A percentile compares a stretch with the other conserved stretches of the same genome.
Evolutionary conservation across 2,329 filamentous ascomycete genomes (phyloP).

Genomic region (Stenocarpella maydis): DNA sequence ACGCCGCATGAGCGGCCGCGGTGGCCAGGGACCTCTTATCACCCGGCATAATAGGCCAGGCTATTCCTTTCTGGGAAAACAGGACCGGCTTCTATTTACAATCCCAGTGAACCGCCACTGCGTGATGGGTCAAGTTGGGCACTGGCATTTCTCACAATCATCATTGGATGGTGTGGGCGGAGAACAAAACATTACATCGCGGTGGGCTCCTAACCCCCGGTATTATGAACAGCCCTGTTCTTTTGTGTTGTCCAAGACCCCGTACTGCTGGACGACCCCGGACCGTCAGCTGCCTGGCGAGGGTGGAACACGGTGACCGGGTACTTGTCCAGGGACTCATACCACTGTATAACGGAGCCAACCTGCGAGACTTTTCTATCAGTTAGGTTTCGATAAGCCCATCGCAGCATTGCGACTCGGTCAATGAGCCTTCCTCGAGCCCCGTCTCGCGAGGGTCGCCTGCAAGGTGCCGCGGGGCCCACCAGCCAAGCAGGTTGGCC

Average conservation of each 20-base stretch:
- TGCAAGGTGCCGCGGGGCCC: background rate
- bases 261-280: background rate
- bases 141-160: background rate
- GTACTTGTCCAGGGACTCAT: slow-evolving; percentile 46
- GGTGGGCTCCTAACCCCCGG: background rate
- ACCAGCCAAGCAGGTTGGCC: background rate
- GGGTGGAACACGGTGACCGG: slow-evolving; percentile 39
- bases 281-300: background rate
- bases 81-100: too few species aligned
- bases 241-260: background rate
- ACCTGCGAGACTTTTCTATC: slow-evolving; percentile 36
- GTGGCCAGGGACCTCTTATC: background rate
- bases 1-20: background rate
- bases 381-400: slow-evolving; percentile 24
- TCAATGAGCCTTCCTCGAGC: slow-evolving; percentile 1
- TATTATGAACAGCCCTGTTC: slow-evolving; percentile 5
- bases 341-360: slow-evolving; percentile 45
- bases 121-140: background rate
- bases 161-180: background rate
- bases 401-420: background rate
- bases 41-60: slow-evolving; percentile 7
- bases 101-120: background rate
- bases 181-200: background rate
- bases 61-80: background rate
- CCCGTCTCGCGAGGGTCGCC: slow-evolving; percentile 1